Evolutionary conservation across 129 eudicot species (phyloP).

Genomic region (Lactuca saligna): DNA sequence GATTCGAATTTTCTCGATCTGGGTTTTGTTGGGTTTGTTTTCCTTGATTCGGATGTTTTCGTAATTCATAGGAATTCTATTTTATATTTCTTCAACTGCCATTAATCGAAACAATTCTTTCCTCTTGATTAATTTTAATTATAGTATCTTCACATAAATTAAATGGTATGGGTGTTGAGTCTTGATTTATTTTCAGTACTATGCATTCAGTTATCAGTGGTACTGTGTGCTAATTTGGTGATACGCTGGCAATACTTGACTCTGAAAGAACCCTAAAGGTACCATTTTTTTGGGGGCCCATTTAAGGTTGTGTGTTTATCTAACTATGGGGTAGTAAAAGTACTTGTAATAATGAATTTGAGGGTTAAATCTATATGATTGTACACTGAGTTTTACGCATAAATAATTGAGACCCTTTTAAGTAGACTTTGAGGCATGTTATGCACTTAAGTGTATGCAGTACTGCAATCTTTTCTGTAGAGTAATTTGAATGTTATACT

Average conservation of each 20-base stretch:
- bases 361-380: background rate
- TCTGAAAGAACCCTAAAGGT: background rate
- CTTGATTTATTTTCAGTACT: background rate
- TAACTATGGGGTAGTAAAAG: background rate
- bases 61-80: slow-evolving; percentile 1
- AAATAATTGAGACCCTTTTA: background rate
- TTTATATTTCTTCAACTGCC: background rate
- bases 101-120: background rate
- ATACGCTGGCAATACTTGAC: slow-evolving; percentile 8
- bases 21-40: background rate
- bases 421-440: background rate
- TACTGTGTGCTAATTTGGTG: slow-evolving; percentile 7
- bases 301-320: background rate
- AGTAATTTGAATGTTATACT: background rate
- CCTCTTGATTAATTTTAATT: background rate
- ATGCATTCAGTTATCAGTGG: slow-evolving; percentile 9
- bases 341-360: background rate
- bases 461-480: background rate
- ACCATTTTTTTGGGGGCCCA: background rate
- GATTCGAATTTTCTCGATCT: background rate
- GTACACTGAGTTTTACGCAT: too few species aligned
- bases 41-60: background rate
- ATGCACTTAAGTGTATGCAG: background rate
- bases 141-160: background rate
- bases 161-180: background rate